Conservation (phyloP, 2,329 filamentous ascomycete species). For the Fusarium oligoseptatum region DNA sequence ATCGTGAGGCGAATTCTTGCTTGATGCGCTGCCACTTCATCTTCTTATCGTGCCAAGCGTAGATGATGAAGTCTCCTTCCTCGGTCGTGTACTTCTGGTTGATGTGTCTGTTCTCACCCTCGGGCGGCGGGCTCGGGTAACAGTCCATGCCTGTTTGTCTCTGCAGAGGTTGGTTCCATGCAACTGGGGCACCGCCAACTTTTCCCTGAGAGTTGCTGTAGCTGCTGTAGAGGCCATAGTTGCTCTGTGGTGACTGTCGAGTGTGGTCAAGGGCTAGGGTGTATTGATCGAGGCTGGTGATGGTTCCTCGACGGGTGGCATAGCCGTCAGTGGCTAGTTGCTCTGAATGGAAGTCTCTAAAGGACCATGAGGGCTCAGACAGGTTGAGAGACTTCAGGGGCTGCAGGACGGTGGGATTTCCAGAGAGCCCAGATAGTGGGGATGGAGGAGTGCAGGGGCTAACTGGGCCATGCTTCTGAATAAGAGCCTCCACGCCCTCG, state of each 20-base stretch:
- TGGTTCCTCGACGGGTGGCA: constrained; percentile 32
- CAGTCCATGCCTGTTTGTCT: constrained; percentile 42
- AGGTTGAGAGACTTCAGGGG: constrained; percentile 29
- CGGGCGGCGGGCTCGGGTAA: constrained; percentile 54
- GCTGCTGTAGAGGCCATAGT: constrained; percentile 22
- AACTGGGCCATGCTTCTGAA: constrained; percentile 48
- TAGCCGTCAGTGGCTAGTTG: constrained; percentile 18
- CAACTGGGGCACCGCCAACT: constrained; percentile 33
- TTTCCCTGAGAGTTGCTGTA: constrained; percentile 36
- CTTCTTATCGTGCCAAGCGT: constrained; percentile 59
- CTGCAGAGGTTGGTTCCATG: constrained; percentile 42
- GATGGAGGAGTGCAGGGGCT: constrained; percentile 48
- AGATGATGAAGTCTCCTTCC: constrained; percentile 60
- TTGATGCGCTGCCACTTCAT: constrained; percentile 58
- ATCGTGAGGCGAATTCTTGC: constrained; percentile 55
- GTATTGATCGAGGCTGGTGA: constrained; percentile 33
- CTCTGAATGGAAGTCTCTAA: constrained; percentile 20
- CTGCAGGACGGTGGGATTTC: constrained; percentile 42
- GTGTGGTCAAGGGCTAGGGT: constrained; percentile 31
- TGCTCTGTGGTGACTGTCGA: constrained; percentile 34
- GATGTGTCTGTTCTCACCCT: constrained; percentile 55
- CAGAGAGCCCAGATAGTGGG: constrained; percentile 44
- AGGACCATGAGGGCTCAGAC: constrained; percentile 32
- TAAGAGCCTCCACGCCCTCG: constrained; percentile 54
- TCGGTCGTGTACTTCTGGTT: constrained; percentile 61